Evolutionary conservation across 2,329 filamentous ascomycete species (phyloP), one percentile per base, ranked within the genome.

Genomic region (Chrysosporium queenslandicum): DNA sequence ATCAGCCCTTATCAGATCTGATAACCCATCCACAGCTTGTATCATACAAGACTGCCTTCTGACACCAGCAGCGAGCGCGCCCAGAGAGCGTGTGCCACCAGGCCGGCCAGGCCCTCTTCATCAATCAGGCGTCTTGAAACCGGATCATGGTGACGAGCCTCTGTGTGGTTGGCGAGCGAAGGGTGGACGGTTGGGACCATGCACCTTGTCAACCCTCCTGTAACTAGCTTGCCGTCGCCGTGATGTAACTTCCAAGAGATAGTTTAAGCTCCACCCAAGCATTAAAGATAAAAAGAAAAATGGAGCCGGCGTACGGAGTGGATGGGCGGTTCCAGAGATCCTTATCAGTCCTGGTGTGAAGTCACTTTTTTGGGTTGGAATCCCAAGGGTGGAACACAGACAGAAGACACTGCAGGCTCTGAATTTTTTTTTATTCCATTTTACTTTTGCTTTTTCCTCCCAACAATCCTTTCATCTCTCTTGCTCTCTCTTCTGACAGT

Each of bases 221-320:
- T n/a, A n/a, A n/a, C n/a, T n/a, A n/a, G n/a, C n/a, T n/a, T n/a
- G n/a, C n/a, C n/a, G 12, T 9, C 7, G 6, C 11, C 16, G 37
- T 46, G 43, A 46, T 46, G 43, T 34, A 34, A 46, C 43, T 32
- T 18, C 43, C 29, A 34, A 46, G 29, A 46, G 43, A 46, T 46
- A n/a, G n/a, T n/a, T n/a, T n/a, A 46, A 46, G 43, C 43, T 46
- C 43, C 37, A 40, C 37, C 20, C 9, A 20, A 21, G 37, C 37
- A 40, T 40, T 21, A 6, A 39, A 39, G 16, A n/a, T n/a, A n/a
- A n/a, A n/a, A n/a, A n/a, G n/a, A n/a, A n/a, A n/a, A n/a, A n/a
- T n/a, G n/a, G n/a, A n/a, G n/a, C n/a, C n/a, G 36, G n/a, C n/a
- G 32, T 6, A 4, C 9, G 12, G 27, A 40, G 21, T 41, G 3